These are phyloP conservation scores for Mycena latifolia DNA, from an alignment of 768 basidiomycete genomes.

Conservation along the genomic window DNA sequence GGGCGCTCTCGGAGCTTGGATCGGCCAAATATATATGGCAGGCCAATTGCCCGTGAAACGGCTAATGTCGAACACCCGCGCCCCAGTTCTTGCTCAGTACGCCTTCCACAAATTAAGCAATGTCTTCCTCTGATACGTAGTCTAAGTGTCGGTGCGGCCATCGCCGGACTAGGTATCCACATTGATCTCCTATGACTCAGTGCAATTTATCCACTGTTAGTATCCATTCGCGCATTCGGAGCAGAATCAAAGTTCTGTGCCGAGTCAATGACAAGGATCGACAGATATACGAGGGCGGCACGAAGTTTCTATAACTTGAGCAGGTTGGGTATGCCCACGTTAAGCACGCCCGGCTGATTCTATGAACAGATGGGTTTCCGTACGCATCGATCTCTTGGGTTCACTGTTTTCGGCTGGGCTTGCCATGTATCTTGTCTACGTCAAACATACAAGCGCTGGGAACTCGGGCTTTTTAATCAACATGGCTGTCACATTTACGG, in stretches of 20 bases:
- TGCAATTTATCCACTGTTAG: not conserved
- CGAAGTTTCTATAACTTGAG: slow-evolving; percentile 37
- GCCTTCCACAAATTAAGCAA: slow-evolving; percentile 33
- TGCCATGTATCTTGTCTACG: slow-evolving; percentile 67
- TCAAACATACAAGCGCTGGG: slow-evolving; percentile 52
- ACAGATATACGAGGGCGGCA: slow-evolving; percentile 49
- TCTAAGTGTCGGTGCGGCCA: slow-evolving; percentile 55
- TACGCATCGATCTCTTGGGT: slow-evolving; percentile 40
- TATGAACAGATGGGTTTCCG: slow-evolving; percentile 65
- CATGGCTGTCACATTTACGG: slow-evolving; percentile 54
- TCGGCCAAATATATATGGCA: slow-evolving; percentile 43
- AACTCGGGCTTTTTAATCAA: slow-evolving; percentile 66
- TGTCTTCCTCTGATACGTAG: slow-evolving; percentile 20
- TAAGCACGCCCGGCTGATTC: slow-evolving; percentile 49
- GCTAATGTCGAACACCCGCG: slow-evolving; percentile 39
- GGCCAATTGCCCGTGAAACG: slow-evolving; percentile 45
- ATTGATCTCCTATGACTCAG: not conserved
- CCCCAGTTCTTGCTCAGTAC: slow-evolving; percentile 49
- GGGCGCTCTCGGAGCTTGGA: slow-evolving; percentile 34
- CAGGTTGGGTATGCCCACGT: slow-evolving; percentile 41
- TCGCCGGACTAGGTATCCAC: slow-evolving; percentile 51
- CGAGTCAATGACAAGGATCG: slow-evolving; percentile 52
- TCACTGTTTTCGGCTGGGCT: slow-evolving; percentile 51
- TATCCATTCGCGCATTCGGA: slow-evolving; percentile 61
- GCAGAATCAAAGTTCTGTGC: slow-evolving; percentile 53